These are phyloP conservation scores for Leccinellum luteum DNA, from an alignment of 768 basidiomycete genomes.

Conservation along the genomic window DNA sequence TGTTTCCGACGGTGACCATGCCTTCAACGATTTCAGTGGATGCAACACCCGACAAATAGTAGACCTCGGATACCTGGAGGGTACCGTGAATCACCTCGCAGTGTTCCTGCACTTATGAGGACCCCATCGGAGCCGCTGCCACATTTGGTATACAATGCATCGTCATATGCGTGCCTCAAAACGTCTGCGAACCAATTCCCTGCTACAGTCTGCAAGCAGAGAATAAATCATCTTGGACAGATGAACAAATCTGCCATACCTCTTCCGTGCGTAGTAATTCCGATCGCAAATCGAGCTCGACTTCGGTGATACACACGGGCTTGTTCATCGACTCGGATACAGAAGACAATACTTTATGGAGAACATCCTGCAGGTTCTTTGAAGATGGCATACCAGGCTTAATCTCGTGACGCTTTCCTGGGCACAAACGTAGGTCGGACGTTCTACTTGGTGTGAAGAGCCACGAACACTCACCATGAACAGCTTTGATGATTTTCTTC, in stretches of 20 bases:
- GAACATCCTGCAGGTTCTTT: constrained; percentile 51
- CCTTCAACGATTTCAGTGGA: constrained; percentile 40
- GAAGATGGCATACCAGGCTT: constrained; percentile 58
- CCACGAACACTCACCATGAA: constrained; percentile 47
- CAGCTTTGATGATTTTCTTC: constrained; percentile 55
- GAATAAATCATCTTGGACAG: neutral
- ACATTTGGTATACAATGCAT: constrained; percentile 54
- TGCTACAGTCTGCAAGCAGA: constrained; percentile 50
- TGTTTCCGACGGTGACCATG: constrained; percentile 76
- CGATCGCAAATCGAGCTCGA: constrained; percentile 73
- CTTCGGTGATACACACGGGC: constrained; percentile 70
- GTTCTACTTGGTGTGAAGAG: neutral
- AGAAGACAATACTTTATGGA: constrained; percentile 62
- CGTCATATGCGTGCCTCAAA: constrained; percentile 78
- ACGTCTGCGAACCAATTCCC: constrained; percentile 89
- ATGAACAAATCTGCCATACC: constrained; percentile 37
- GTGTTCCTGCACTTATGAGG: constrained; percentile 77
- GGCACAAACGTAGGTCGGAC: neutral
- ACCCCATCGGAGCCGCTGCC: constrained; percentile 74
- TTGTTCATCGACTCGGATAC: constrained; percentile 69
- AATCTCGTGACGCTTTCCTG: constrained; percentile 69
- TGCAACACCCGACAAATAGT: neutral
- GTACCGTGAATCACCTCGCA: constrained; percentile 84
- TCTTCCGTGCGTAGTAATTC: constrained; percentile 72
- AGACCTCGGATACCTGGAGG: constrained; percentile 62